A percentile compares a stretch with the other conserved stretches of the same genome.
phyloP scores from a whole-genome alignment of 2,329 filamentous ascomycete genomes.

The Colletotrichum sojae region DNA sequence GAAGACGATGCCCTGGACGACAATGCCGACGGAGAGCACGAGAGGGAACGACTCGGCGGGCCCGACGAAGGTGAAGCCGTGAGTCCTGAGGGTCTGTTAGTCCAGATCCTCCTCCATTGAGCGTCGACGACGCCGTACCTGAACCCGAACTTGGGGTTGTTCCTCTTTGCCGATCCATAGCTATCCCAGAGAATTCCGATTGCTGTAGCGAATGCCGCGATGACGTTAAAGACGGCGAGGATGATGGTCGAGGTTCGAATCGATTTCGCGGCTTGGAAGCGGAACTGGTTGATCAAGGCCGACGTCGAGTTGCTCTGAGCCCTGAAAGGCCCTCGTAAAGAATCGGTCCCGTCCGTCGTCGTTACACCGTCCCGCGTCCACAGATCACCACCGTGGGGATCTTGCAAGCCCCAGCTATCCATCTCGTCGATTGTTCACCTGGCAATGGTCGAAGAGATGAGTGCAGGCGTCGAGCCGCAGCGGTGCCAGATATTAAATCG shows the following conservation, averaged over 20 bases:
- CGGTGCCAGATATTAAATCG: slow-evolving; percentile 44
- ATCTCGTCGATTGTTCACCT: slow-evolving; percentile 42
- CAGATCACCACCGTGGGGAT: slow-evolving; percentile 43
- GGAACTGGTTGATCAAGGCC: slow-evolving; percentile 64
- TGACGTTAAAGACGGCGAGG: slow-evolving; percentile 72
- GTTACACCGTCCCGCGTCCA: slow-evolving; percentile 45
- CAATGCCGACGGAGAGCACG: slow-evolving; percentile 69
- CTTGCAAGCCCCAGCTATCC: slow-evolving; percentile 44
- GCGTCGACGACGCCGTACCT: slow-evolving; percentile 50
- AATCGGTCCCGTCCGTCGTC: slow-evolving; percentile 42
- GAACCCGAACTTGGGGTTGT: slow-evolving; percentile 56
- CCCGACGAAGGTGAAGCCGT: slow-evolving; percentile 60
- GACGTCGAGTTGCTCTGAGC: slow-evolving; percentile 55
- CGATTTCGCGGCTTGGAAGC: slow-evolving; percentile 68
- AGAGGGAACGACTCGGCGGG: slow-evolving; percentile 68
- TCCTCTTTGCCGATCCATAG: slow-evolving; percentile 61
- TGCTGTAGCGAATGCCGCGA: slow-evolving; percentile 70
- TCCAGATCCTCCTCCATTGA: not conserved
- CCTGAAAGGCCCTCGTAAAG: slow-evolving; percentile 48
- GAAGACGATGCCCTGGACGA: slow-evolving; percentile 71
- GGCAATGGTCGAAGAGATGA: slow-evolving; percentile 42
- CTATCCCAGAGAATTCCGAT: slow-evolving; percentile 70
- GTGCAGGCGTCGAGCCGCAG: slow-evolving; percentile 54
- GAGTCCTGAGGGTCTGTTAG: slow-evolving; percentile 47
- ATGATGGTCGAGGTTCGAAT: slow-evolving; percentile 74